Evolutionary conservation across 768 basidiomycete genomes (phyloP), one percentile per base, ranked within the genome.

Genomic region (Lentinula edodes): DNA sequence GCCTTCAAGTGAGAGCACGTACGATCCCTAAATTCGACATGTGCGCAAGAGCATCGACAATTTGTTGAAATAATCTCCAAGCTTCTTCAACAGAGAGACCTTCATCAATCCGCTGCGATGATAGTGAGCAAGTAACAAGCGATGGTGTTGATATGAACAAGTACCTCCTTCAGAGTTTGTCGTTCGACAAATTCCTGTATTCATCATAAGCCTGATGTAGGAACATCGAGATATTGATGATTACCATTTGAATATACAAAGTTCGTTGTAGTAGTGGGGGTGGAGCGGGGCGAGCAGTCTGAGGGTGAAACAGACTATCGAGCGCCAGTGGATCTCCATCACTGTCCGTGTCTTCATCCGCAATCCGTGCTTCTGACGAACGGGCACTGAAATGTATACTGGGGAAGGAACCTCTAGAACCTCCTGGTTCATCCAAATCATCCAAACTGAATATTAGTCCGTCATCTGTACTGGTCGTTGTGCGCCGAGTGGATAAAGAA

Each of bases 181-280:
- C 90, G 82, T 71, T 94, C 93, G 8, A 94, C 93, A 66, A 91
- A 95, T 73, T 94, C 93, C 90, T 93, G 66, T 1, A 48, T 39
- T 45, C 63, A 68, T 67, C 64, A 54, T 28, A 5, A 36, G 28
- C 28, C 28, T 28, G 28, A 28, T 28, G 28, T 28, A 28, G 28
- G 28, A 28, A 28, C 28, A 28, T 28, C 28, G 28, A 28, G 28
- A 28, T 28, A 28, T 28, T 54, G 41, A 23, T 41, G 15, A 77
- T 38, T 42, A 90, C 92, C 95, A 98, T 98, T 72, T 96, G 93
- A 58, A 98, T 98, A 69, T 96, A 98, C 18, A 97, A 75, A 7
- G 89, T 93, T 62, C 90, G 71, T 16, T 76, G 74, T 48, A 79
- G 63, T 60, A 68, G 62, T 13, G 75, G 77, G 1, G 70, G 65